Percentiles rank a stretch among this genome's conserved stretches.
phyloP scores from a whole-genome alignment of 2,329 filamentous ascomycete species.

The Berkeleyomyces basicola region DNA sequence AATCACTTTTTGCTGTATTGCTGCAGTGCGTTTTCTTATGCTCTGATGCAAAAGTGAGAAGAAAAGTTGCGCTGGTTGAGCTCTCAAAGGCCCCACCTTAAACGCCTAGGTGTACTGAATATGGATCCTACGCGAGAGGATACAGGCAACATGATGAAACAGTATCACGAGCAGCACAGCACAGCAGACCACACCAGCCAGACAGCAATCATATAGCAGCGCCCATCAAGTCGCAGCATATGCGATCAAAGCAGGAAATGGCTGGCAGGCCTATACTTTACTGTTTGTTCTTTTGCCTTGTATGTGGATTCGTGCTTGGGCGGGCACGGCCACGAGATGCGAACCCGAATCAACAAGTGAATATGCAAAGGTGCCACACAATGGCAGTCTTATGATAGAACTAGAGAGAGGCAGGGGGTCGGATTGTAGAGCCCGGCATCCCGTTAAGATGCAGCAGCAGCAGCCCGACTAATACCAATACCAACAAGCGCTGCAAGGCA shows the following conservation, averaged over 20 bases:
- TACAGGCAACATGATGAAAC: constrained; percentile 2
- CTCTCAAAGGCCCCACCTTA: neutral
- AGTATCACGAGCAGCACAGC: constrained; percentile 2
- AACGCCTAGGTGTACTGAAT: constrained; percentile 3
- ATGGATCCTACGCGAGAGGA: constrained; percentile 6
- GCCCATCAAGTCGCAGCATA: constrained; percentile 3
- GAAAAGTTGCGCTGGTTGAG: neutral
- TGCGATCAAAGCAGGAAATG: constrained; percentile 8
- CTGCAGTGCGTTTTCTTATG: neutral
- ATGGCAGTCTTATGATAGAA: neutral
- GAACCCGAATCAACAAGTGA: constrained; percentile 5
- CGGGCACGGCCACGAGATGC: constrained; percentile 6
- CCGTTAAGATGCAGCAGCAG: constrained; percentile 1
- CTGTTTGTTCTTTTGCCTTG: constrained; percentile 13
- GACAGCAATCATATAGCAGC: constrained; percentile 1
- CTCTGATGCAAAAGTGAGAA: neutral
- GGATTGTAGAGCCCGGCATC: neutral
- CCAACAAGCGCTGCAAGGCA: neutral
- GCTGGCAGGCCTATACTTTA: constrained; percentile 10
- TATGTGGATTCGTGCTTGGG: constrained; percentile 13
- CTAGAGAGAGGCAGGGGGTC: neutral
- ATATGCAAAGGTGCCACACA: neutral
- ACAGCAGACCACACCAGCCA: neutral
- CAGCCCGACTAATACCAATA: neutral
- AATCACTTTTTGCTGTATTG: neutral